Evolutionary conservation across 2,329 filamentous ascomycete species (phyloP), one percentile per base, ranked within the genome.

Genomic region (Xylaria sp.): DNA sequence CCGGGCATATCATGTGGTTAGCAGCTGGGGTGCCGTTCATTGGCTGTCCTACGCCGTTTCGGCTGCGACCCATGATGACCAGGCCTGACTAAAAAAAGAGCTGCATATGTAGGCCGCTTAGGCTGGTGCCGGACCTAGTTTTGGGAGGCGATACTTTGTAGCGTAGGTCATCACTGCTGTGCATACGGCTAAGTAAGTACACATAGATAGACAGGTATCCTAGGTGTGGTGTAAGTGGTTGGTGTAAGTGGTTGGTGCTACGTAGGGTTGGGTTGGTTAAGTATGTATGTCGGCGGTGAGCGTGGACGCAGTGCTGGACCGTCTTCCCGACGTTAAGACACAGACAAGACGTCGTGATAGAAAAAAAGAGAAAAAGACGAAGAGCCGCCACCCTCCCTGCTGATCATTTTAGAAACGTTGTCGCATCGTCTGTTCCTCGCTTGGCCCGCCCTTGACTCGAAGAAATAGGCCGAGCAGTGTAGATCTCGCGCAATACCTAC

Each of bases 231-330:
- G 62, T 61, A 52, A 66, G 52, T 65, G 68, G 58, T 64, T 70
- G 65, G 67, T 72, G 65, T 61, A 52, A 66, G 52, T 65, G 68
- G 58, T 64, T 70, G 65, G 67, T 72, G 65, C 65, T 70, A 70
- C 68, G 65, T 70, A 59, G n/a, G 46, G 28, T 56, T 46, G 34
- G 8, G 8, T 37, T 37, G 34, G 34, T 37, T 37, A 37, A 37
- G 34, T 37, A 37, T 37, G 34, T 48, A 15, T 61, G 34, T 63
- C 65, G 61, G 65, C 63, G 69, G 63, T 55, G 63, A 18, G 61
- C 23, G 61, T 63, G 52, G 59, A 61, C 70, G 70, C 61, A 51
- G 66, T 66, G 60, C 18, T 69, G 70, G 70, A 65, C 70, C 70
- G 68, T 70, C 63, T 63, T 70, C 63, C 70, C 70, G 70, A 67